These are phyloP conservation scores for Achlya hypogyna DNA, from an alignment of 352 stramenopile species.

Conservation along the genomic window DNA sequence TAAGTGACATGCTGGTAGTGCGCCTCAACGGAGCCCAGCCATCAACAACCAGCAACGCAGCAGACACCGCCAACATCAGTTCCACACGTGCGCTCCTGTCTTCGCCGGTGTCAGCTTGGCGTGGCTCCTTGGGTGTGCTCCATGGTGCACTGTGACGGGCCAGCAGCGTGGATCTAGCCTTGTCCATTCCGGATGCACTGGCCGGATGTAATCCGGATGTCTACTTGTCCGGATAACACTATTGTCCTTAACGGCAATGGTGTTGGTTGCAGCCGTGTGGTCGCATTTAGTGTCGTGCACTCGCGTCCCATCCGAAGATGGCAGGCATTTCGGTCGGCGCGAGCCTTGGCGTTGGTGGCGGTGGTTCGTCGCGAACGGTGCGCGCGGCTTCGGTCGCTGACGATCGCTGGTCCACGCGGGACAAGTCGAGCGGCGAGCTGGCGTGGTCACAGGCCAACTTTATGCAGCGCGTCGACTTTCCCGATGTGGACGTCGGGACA, in stretches of 20 bases:
- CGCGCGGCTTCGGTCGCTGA: background rate
- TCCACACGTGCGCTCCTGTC: too few relatives aligned
- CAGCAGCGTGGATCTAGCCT: background rate
- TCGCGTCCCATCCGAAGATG: background rate
- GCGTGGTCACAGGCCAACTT: background rate
- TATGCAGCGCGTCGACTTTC: constrained; percentile 14
- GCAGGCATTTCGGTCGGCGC: constrained; percentile 13
- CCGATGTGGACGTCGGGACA: background rate
- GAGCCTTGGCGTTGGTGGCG: background rate
- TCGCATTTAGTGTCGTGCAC: too few relatives aligned
- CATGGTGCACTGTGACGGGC: background rate
- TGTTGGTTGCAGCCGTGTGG: too few relatives aligned
- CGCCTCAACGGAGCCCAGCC: too few relatives aligned
- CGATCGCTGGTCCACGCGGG: background rate
- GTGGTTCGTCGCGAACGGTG: too few relatives aligned
- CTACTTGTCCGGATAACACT: too few relatives aligned
- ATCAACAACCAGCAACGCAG: too few relatives aligned
- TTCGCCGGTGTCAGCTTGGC: too few relatives aligned
- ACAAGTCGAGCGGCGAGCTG: background rate
- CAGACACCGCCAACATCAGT: too few relatives aligned
- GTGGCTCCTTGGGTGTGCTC: too few relatives aligned
- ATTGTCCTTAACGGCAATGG: too few relatives aligned
- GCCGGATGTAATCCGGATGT: background rate
- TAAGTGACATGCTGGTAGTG: too few relatives aligned
- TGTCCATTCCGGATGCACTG: background rate